Conservation (phyloP, 768 basidiomycete species). For the Suillus alpinus region DNA sequence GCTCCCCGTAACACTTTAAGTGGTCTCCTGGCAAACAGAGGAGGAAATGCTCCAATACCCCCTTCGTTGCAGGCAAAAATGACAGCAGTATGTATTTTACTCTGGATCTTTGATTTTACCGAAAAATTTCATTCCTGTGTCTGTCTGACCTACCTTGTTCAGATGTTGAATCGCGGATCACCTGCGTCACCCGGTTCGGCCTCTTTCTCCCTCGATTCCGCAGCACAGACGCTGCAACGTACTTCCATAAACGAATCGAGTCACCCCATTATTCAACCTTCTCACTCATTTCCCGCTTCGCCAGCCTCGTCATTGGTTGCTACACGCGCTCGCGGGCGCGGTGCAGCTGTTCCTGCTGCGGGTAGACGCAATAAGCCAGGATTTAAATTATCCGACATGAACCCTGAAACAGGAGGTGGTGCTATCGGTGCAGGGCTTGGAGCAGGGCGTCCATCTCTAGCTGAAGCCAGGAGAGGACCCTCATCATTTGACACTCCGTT, state of each 20-base stretch:
- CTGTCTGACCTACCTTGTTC: conserved; percentile 21
- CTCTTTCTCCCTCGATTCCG: conserved; percentile 38
- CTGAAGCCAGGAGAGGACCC: conserved; percentile 36
- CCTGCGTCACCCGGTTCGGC: conserved; percentile 23
- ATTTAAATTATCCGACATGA: conserved; percentile 66
- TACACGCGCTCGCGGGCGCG: conserved; percentile 17
- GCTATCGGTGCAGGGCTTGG: conserved; percentile 69
- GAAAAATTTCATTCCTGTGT: conserved; percentile 14
- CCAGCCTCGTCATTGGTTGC: conserved; percentile 11
- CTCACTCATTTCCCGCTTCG: conserved; percentile 35
- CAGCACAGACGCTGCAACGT: conserved; percentile 39
- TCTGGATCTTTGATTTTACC: neutral
- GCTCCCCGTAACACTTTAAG: conserved; percentile 29
- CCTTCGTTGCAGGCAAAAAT: conserved; percentile 91
- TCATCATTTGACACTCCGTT: conserved; percentile 72
- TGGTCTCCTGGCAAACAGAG: conserved; percentile 43
- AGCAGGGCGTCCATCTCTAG: conserved; percentile 56
- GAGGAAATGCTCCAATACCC: conserved; percentile 69
- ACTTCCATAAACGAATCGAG: conserved; percentile 27
- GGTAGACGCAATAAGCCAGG: conserved; percentile 47
- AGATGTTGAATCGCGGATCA: conserved; percentile 48
- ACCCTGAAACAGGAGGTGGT: conserved; percentile 47
- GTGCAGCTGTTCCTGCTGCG: conserved; percentile 36
- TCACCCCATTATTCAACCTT: conserved; percentile 31
- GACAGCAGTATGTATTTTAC: conserved; percentile 64